phyloP scores from a whole-genome alignment of 345 rosid species.

The Pistacia integerrima region DNA sequence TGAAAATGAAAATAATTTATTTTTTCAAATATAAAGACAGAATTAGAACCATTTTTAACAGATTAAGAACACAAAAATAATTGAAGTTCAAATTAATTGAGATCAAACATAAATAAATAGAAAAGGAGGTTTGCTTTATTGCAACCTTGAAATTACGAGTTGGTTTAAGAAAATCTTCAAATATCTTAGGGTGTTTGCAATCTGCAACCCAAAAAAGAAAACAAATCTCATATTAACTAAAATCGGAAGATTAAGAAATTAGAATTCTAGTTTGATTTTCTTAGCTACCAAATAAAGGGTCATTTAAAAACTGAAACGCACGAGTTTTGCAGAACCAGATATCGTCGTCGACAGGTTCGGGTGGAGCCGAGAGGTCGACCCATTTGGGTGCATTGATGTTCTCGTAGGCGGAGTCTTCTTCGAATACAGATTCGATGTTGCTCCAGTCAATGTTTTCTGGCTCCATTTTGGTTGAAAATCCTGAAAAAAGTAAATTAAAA shows the following conservation, averaged over 20 bases:
- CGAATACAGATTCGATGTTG: constrained; percentile 25
- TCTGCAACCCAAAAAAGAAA: constrained; percentile 10
- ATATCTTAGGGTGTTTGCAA: constrained; percentile 29
- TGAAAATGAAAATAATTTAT: too few species aligned
- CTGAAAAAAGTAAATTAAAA: not conserved
- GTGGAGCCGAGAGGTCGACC: constrained; percentile 28
- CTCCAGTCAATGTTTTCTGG: constrained; percentile 30
- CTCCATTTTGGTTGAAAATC: constrained; percentile 9
- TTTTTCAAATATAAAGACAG: too few species aligned
- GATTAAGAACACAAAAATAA: too few species aligned
- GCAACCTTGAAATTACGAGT: constrained; percentile 15
- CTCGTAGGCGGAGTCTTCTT: constrained; percentile 31
- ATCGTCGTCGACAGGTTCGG: constrained; percentile 13
- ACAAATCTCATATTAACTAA: not conserved
- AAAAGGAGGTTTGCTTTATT: too few species aligned
- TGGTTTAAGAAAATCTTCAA: constrained; percentile 25
- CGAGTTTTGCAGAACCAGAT: constrained; percentile 36
- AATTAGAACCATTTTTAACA: too few species aligned
- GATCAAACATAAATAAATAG: too few species aligned
- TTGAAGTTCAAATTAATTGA: too few species aligned
- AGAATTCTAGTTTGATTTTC: not conserved
- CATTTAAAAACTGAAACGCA: not conserved
- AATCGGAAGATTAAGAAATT: not conserved
- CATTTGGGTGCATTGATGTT: constrained; percentile 32
- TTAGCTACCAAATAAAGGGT: constrained; percentile 12